These are phyloP conservation scores for Gloeostereum incarnatum DNA, from an alignment of 768 basidiomycete species.

Conservation along the genomic window DNA sequence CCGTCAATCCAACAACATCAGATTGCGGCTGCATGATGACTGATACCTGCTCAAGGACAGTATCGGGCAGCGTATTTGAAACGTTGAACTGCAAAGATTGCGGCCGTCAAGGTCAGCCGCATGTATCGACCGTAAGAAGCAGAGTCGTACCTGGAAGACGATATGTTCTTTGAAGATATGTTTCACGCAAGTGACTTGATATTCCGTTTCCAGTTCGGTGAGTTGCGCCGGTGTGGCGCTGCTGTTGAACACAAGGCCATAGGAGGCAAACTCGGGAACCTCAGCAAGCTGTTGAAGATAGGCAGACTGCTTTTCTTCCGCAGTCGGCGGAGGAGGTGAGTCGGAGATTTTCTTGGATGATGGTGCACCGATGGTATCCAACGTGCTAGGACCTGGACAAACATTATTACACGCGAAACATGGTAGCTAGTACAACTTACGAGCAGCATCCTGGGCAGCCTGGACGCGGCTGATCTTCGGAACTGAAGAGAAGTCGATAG, in stretches of 20 bases:
- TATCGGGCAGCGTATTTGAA: constrained; percentile 93
- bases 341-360: constrained; percentile 46
- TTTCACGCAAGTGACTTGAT: constrained; percentile 94
- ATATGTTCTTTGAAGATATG: constrained; percentile 93
- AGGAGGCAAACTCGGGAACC: constrained; percentile 77
- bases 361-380: constrained; percentile 79
- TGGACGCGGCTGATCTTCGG: constrained; percentile 95
- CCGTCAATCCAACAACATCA: constrained; percentile 66
- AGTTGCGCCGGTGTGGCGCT: constrained; percentile 69
- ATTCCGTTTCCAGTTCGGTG: constrained; percentile 97
- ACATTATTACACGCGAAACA: background rate
- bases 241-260: constrained; percentile 86
- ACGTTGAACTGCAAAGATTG: constrained; percentile 85
- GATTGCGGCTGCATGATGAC: constrained; percentile 84
- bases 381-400: constrained; percentile 63
- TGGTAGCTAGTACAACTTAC: constrained; percentile 34
- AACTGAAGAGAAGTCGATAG: constrained; percentile 78
- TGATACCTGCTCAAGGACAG: constrained; percentile 88
- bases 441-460: constrained; percentile 78
- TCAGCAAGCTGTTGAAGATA: constrained; percentile 81
- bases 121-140: background rate
- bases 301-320: constrained; percentile 81
- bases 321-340: constrained; percentile 66
- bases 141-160: constrained; percentile 80
- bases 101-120: background rate